A percentile compares a stretch with the other conserved stretches of the same genome.
phyloP scores from a whole-genome alignment of 257 asterid species.

The Thymus mandschuricus region DNA sequence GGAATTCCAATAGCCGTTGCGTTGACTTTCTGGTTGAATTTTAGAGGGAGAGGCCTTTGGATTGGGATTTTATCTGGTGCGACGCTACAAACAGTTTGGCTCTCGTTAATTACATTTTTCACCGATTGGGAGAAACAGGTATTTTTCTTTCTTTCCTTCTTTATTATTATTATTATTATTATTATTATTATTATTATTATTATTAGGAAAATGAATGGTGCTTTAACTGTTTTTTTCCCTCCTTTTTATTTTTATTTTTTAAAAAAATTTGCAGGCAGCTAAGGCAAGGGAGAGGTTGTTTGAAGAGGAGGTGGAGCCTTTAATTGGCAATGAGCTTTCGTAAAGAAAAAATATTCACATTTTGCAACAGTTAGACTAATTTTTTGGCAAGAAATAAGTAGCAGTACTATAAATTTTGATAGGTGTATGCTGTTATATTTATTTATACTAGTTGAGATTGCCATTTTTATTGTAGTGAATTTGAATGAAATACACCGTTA shows the following conservation, averaged over 20 bases:
- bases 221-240: not conserved
- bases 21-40: slow-evolving; percentile 58
- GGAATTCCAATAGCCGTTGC: slow-evolving; percentile 74
- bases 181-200: too few relatives aligned
- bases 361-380: too few relatives aligned
- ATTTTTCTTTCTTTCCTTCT: not conserved
- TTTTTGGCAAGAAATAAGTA: too few relatives aligned
- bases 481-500: too few relatives aligned
- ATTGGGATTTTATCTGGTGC: slow-evolving; percentile 69
- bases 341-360: not conserved
- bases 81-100: slow-evolving; percentile 51
- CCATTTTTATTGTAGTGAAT: too few relatives aligned
- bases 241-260: too few relatives aligned
- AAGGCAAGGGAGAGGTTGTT: slow-evolving; percentile 53
- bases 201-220: too few relatives aligned
- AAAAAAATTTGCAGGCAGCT: slow-evolving; percentile 38
- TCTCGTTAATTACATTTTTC: slow-evolving; percentile 53
- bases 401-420: too few relatives aligned
- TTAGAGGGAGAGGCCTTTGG: slow-evolving; percentile 83
- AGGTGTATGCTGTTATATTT: too few relatives aligned
- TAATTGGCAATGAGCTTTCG: slow-evolving; percentile 22
- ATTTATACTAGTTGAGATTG: too few relatives aligned
- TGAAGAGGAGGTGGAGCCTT: slow-evolving; percentile 32
- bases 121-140: slow-evolving; percentile 50
- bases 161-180: too few relatives aligned